phyloP scores from a whole-genome alignment of 495 filamentous ascomycete genomes.

The Cryomyces minteri region DNA sequence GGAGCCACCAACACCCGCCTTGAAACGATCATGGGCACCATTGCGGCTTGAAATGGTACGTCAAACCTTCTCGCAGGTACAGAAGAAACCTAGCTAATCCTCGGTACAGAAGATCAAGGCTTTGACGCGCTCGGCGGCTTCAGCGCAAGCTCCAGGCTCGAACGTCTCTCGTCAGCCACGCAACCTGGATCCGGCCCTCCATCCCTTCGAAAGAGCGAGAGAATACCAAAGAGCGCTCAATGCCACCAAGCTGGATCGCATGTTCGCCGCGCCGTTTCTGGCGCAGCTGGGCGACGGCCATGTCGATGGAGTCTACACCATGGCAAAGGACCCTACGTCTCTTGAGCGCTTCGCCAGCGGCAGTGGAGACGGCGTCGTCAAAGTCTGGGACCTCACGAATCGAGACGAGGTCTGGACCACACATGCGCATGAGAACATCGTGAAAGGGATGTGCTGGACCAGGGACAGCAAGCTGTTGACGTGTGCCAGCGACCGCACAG shows the following conservation, averaged over 20 bases:
- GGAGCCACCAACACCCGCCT: too few relatives aligned
- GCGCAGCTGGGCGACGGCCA: conserved; percentile 77
- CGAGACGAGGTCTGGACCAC: conserved; percentile 65
- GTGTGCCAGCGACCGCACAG: conserved; percentile 67
- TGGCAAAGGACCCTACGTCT: conserved; percentile 24
- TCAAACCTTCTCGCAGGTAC: not conserved
- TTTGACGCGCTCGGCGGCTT: conserved; percentile 56
- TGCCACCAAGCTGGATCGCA: conserved; percentile 84
- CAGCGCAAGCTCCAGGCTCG: conserved; percentile 64
- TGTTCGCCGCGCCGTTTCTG: conserved; percentile 90
- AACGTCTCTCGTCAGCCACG: conserved; percentile 54
- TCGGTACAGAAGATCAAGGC: conserved; percentile 70
- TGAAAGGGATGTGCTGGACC: conserved; percentile 84
- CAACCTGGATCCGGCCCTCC: conserved; percentile 84
- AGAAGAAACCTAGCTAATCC: not conserved
- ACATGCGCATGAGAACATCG: conserved; percentile 70
- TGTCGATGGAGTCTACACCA: conserved; percentile 62
- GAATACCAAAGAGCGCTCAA: conserved; percentile 84
- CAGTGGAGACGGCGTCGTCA: conserved; percentile 25
- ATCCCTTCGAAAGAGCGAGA: conserved; percentile 86
- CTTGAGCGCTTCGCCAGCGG: conserved; percentile 22
- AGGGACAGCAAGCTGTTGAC: conserved; percentile 70
- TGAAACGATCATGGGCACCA: too few relatives aligned
- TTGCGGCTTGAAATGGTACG: not conserved
- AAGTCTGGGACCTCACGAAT: conserved; percentile 70